phyloP scores from a whole-genome alignment of 768 basidiomycete genomes.

The Mrakia blollopis region DNA sequence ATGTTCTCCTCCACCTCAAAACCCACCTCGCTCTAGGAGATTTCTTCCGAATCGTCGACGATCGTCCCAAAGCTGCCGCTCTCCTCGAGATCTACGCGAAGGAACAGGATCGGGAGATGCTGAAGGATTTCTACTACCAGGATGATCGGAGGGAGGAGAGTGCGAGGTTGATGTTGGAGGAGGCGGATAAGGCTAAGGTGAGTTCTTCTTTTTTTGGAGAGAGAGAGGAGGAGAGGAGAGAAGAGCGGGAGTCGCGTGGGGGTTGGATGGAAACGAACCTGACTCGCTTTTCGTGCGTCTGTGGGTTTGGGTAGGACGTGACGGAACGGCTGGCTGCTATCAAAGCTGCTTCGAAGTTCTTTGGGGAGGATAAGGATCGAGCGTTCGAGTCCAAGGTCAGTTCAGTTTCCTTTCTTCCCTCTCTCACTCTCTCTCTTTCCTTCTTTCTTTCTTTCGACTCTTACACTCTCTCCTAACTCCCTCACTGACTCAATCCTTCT shows the following conservation, averaged over 20 bases:
- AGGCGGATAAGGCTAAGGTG: conserved; percentile 65
- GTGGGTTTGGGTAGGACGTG: conserved; percentile 56
- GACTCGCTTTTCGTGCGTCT: neutral
- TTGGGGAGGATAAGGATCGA: conserved; percentile 89
- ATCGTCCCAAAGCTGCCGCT: conserved; percentile 44
- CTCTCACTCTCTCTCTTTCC: neutral
- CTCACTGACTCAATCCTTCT: neutral
- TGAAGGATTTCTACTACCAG: conserved; percentile 95
- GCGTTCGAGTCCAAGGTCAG: conserved; percentile 81
- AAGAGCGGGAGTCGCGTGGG: neutral
- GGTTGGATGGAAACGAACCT: neutral
- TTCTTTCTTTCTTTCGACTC: neutral
- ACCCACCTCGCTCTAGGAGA: conserved; percentile 76
- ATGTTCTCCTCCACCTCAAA: conserved; percentile 82
- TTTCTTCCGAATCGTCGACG: conserved; percentile 92
- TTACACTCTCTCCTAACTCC: neutral
- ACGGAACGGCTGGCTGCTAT: conserved; percentile 64
- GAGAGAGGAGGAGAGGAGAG: neutral
- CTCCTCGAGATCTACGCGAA: conserved; percentile 44
- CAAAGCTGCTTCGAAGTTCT: conserved; percentile 82
- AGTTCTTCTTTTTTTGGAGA: conserved; percentile 37
- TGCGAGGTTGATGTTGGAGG: conserved; percentile 80
- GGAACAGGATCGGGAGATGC: conserved; percentile 83
- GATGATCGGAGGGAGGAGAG: conserved; percentile 93
- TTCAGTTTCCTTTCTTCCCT: conserved; percentile 7